phyloP scores from a whole-genome alignment of 2,329 filamentous ascomycete genomes.

The Fusarium piperis region DNA sequence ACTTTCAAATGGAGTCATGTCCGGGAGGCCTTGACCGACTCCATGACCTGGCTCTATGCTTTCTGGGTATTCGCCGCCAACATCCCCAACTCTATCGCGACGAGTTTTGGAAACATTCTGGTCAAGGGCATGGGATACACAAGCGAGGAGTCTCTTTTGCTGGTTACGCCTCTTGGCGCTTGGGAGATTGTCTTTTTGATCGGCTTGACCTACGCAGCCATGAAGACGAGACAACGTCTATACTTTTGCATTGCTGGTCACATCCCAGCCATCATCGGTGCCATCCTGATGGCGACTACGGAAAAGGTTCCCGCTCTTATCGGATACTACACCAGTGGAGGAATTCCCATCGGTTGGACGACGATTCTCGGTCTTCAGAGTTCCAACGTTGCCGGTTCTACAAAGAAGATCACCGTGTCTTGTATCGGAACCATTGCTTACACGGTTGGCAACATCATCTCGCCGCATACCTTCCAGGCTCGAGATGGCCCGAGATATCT shows the following conservation, averaged over 20 bases:
- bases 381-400: conserved; percentile 34
- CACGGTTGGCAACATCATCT: conserved; percentile 36
- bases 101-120: conserved; percentile 29
- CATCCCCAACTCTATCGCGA: conserved; percentile 29
- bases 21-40: conserved; percentile 22
- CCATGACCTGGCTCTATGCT: conserved; percentile 33
- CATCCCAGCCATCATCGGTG: conserved; percentile 29
- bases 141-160: conserved; percentile 8
- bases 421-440: conserved; percentile 36
- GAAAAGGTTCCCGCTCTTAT: conserved; percentile 33
- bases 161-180: conserved; percentile 27
- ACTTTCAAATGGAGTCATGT: conserved; percentile 33
- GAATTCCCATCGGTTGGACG: conserved; percentile 34
- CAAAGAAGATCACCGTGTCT: conserved; percentile 34
- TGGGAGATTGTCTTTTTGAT: conserved; percentile 28
- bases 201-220: conserved; percentile 22
- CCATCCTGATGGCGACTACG: conserved; percentile 34
- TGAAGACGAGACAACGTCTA: conserved; percentile 23
- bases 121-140: conserved; percentile 30
- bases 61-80: conserved; percentile 37
- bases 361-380: conserved; percentile 34
- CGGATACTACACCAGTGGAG: conserved; percentile 33
- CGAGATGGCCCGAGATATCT: conserved; percentile 30
- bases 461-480: conserved; percentile 33
- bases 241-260: conserved; percentile 26